These are phyloP conservation scores for Acrocalymma vagum DNA, from an alignment of 2,329 filamentous ascomycete genomes.

Conservation along the genomic window DNA sequence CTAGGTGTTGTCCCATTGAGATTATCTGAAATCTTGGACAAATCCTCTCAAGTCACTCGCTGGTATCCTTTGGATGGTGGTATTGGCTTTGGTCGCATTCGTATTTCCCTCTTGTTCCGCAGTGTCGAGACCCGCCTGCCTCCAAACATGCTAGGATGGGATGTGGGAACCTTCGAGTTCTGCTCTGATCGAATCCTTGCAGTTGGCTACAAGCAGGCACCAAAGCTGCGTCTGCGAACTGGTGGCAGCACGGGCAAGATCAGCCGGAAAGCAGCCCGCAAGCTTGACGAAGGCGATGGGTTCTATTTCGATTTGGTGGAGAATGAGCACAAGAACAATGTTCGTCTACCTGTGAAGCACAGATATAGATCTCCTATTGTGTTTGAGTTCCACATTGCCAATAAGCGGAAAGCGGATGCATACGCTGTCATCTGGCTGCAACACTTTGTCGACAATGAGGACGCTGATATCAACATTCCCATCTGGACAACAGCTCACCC, in stretches of 20 bases:
- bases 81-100: slow-evolving; percentile 85
- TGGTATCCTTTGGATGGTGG: slow-evolving; percentile 98
- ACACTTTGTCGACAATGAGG: slow-evolving; percentile 82
- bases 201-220: slow-evolving; percentile 66
- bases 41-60: slow-evolving; percentile 82
- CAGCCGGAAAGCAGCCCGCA: slow-evolving; percentile 68
- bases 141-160: slow-evolving; percentile 88
- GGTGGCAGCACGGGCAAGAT: slow-evolving; percentile 82
- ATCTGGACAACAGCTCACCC: slow-evolving; percentile 85
- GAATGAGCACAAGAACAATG: slow-evolving; percentile 58
- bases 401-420: slow-evolving; percentile 74
- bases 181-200: slow-evolving; percentile 74
- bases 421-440: slow-evolving; percentile 88
- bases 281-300: slow-evolving; percentile 66
- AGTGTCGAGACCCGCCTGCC: slow-evolving; percentile 87
- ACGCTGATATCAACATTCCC: slow-evolving; percentile 81
- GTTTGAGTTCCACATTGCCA: slow-evolving; percentile 79
- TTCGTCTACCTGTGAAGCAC: slow-evolving; percentile 87
- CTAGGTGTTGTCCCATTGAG: slow-evolving; percentile 91
- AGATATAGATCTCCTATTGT: slow-evolving; percentile 90
- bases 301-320: slow-evolving; percentile 67
- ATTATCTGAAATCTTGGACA: slow-evolving; percentile 86
- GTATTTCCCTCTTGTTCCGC: slow-evolving; percentile 89
- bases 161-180: slow-evolving; percentile 95
- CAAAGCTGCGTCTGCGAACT: slow-evolving; percentile 80